Percentiles rank a stretch among this genome's conserved stretches.
Evolutionary conservation across 2,329 filamentous ascomycete genomes (phyloP).

Genomic region (Lecanoromycetidae sp.): DNA sequence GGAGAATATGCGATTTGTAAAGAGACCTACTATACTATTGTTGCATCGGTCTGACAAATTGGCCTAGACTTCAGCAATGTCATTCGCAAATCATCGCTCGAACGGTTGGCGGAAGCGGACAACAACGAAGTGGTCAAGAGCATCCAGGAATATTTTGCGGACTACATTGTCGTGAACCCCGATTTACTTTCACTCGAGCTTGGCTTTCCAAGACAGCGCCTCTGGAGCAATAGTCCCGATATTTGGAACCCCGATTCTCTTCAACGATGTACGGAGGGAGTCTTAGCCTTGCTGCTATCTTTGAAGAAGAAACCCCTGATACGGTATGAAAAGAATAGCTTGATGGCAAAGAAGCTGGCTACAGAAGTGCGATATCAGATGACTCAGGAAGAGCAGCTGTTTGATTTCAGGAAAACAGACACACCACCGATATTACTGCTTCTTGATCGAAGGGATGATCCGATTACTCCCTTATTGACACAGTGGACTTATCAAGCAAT

Average conservation of each 20-base stretch:
- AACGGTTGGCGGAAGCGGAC: slow-evolving; percentile 88
- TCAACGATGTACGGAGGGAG: slow-evolving; percentile 73
- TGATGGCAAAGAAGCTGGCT: slow-evolving; percentile 82
- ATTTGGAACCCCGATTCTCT: slow-evolving; percentile 83
- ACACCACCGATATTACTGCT: slow-evolving; percentile 87
- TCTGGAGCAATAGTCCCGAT: slow-evolving; percentile 75
- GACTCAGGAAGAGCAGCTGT: slow-evolving; percentile 89
- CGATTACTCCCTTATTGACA: slow-evolving; percentile 82
- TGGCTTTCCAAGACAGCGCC: slow-evolving; percentile 55
- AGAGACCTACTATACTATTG: not conserved
- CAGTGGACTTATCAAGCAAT: slow-evolving; percentile 99
- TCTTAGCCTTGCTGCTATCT: slow-evolving; percentile 71
- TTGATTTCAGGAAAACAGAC: slow-evolving; percentile 90
- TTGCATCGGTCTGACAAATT: slow-evolving; percentile 20
- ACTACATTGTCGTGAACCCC: slow-evolving; percentile 89
- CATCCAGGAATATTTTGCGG: slow-evolving; percentile 92
- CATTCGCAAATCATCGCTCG: slow-evolving; percentile 87
- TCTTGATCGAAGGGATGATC: slow-evolving; percentile 83
- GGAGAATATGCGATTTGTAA: slow-evolving; percentile 84
- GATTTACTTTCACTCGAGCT: slow-evolving; percentile 78
- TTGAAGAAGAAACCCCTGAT: slow-evolving; percentile 96
- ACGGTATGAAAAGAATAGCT: slow-evolving; percentile 81
- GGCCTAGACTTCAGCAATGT: slow-evolving; percentile 82
- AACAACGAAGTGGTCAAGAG: slow-evolving; percentile 92
- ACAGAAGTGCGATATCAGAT: slow-evolving; percentile 86